These are phyloP conservation scores for Paraphoma sp. DNA, from an alignment of 2,329 filamentous ascomycete species.

Conservation along the genomic window DNA sequence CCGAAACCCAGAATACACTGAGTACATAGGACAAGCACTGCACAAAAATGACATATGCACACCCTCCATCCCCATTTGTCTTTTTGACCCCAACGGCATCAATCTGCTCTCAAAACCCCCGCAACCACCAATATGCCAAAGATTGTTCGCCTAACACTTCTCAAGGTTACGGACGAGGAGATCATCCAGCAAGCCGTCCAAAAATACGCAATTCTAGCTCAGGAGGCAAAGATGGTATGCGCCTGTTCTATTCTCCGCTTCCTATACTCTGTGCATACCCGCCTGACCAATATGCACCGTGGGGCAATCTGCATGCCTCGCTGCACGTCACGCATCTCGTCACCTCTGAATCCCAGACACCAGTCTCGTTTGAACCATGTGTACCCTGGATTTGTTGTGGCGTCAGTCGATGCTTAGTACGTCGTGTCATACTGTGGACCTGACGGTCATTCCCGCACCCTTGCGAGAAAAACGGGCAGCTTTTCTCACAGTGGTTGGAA, in stretches of 20 bases:
- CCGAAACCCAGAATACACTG: not conserved
- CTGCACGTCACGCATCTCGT: conserved; percentile 24
- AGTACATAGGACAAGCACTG: conserved; percentile 1
- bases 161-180: conserved; percentile 43
- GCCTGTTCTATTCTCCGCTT: not conserved
- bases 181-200: conserved; percentile 36
- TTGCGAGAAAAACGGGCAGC: not conserved
- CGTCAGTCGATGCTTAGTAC: conserved; percentile 7
- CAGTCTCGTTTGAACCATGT: not conserved
- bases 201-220: conserved; percentile 42
- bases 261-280: conserved; percentile 19
- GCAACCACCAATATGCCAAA: conserved; percentile 32
- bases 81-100: too few relatives aligned
- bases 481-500: too few relatives aligned
- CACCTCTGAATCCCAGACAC: conserved; percentile 21
- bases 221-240: conserved; percentile 45
- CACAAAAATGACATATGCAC: not conserved
- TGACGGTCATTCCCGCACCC: not conserved
- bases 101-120: not conserved
- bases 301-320: conserved; percentile 9
- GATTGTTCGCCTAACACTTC: conserved; percentile 46
- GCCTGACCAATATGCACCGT: conserved; percentile 10
- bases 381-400: not conserved
- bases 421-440: not conserved
- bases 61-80: too few relatives aligned